Base-by-base conservation (phyloP, 192 early-diverging fungal species). In the Kappamyces sp. region DNA sequence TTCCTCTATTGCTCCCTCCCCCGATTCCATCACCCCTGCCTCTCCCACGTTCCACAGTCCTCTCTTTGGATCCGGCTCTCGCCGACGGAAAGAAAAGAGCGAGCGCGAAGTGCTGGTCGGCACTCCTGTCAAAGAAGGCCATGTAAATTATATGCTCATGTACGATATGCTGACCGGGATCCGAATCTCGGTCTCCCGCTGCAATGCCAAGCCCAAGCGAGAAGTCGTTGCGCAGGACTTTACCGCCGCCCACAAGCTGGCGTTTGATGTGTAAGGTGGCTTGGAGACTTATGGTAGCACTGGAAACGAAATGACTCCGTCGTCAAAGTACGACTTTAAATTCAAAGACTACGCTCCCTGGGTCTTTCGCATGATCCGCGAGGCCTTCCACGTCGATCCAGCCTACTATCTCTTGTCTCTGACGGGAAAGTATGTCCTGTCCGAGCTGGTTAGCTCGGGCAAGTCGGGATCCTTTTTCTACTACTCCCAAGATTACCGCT, bases 281-380 rank as follows among this genome's bases (percentile, higher is more conserved):
- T 36, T 36, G 37, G 22, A 36, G 38, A 47, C 8, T 30, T 22
- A 8, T 45, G 9, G 6, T 66, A 86, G 84, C 38, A 88, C 86
- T 37, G 92, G 93, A 11, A 93, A 94, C 66, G 94, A 99, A 69
- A 66, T 96, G 68, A 93, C 91, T n/a, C 91, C 96, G 11, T 87
- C 86, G 7, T 87, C 90, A 12, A 83, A 86, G 51, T 98, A 98
- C 74, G 93, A 98, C 64, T 99, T 96, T 69, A 98, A 98, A 74
- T 99, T 98, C 70, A 99, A 99, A 66, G 96, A 99, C 70, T 97
- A 97, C 63, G 89, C 92, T 7, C 96, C 94, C 1, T 94, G 91
- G 92, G 90, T 94, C 5, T 99, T 99, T 66, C 85, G 92, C 33
- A 70, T 81, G 62, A 81, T 99, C 54, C 76, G 96, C 38, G 88